phyloP scores from a whole-genome alignment of 305 asterid genomes.

The Nicotiana rustica region DNA sequence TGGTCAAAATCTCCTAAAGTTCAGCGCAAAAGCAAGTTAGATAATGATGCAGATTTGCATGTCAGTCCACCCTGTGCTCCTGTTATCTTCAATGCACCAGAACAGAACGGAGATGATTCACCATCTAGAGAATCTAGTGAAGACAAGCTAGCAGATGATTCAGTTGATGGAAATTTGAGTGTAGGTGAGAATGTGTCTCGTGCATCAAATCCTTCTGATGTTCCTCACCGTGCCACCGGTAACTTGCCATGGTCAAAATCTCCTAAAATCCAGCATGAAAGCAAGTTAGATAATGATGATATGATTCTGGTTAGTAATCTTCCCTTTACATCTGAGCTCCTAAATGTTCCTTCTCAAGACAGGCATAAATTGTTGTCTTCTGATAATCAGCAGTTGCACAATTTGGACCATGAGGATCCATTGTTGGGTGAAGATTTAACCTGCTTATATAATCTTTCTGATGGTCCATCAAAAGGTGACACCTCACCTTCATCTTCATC shows the following conservation, averaged over 20 bases:
- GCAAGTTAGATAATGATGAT: slow-evolving; percentile 45
- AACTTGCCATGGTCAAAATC: slow-evolving; percentile 40
- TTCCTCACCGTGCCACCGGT: slow-evolving; percentile 39
- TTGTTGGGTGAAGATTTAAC: slow-evolving; percentile 39
- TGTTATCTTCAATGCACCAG: slow-evolving; percentile 41
- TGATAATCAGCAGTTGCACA: slow-evolving; percentile 38
- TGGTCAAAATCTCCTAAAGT: slow-evolving; percentile 39
- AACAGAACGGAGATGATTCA: slow-evolving; percentile 47
- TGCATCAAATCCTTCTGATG: slow-evolving; percentile 42
- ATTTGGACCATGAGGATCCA: slow-evolving; percentile 49
- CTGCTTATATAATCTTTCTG: slow-evolving; percentile 44
- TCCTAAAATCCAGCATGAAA: slow-evolving; percentile 42
- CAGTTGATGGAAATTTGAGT: slow-evolving; percentile 35
- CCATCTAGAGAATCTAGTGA: slow-evolving; percentile 45
- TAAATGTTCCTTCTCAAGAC: slow-evolving; percentile 37
- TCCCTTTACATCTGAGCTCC: slow-evolving; percentile 38
- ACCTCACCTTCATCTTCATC: slow-evolving; percentile 42
- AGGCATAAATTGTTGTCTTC: slow-evolving; percentile 41
- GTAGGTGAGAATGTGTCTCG: slow-evolving; percentile 38
- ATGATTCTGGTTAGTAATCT: slow-evolving; percentile 37
- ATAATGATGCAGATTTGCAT: slow-evolving; percentile 36
- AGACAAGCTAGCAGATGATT: slow-evolving; percentile 42
- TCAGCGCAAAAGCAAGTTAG: slow-evolving; percentile 37
- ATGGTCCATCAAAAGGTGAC: slow-evolving; percentile 39
- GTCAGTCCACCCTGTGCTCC: slow-evolving; percentile 43